A percentile compares a stretch with the other conserved stretches of the same genome.
These are phyloP conservation scores for Apiotrichum mycotoxinovorans DNA, from an alignment of 1,284 basidiomycete genomes.

Conservation along the genomic window DNA sequence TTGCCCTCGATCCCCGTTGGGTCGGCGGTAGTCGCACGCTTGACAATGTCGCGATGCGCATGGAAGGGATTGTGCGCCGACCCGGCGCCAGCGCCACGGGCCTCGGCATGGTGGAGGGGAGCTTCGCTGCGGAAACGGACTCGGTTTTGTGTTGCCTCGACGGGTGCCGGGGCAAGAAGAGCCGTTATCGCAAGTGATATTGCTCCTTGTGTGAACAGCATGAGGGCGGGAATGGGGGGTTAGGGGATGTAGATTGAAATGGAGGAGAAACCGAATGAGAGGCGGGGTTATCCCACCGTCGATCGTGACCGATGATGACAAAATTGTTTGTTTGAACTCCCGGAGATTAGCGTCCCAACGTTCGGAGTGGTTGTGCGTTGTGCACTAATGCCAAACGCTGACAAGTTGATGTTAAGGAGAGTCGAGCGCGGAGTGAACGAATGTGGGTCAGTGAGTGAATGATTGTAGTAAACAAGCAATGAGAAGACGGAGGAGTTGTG, in stretches of 20 bases:
- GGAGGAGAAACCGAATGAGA: no score
- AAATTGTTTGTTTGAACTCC: no score
- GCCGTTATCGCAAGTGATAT: background rate
- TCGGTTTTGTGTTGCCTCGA: background rate
- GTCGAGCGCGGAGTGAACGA: background rate
- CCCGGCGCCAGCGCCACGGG: background rate
- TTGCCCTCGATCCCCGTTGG: slow-evolving; percentile 26
- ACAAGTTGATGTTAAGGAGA: no score
- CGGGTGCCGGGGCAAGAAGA: background rate
- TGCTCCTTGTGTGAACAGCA: background rate
- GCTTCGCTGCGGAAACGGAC: background rate
- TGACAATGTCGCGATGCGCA: slow-evolving; percentile 10
- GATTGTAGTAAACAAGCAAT: background rate
- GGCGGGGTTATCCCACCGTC: no score
- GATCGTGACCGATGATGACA: no score
- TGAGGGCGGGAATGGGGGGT: background rate
- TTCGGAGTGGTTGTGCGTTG: background rate
- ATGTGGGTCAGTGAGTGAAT: background rate
- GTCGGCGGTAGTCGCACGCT: slow-evolving; percentile 29
- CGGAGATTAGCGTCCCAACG: background rate
- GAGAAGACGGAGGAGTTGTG: no score
- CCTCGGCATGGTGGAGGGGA: background rate
- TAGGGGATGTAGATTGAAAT: background rate
- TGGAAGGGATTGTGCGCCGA: slow-evolving; percentile 5
- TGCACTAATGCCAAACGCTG: no score